phyloP scores from a whole-genome alignment of 805 yeast species.

The Groenewaldozyma salmanticensis region DNA sequence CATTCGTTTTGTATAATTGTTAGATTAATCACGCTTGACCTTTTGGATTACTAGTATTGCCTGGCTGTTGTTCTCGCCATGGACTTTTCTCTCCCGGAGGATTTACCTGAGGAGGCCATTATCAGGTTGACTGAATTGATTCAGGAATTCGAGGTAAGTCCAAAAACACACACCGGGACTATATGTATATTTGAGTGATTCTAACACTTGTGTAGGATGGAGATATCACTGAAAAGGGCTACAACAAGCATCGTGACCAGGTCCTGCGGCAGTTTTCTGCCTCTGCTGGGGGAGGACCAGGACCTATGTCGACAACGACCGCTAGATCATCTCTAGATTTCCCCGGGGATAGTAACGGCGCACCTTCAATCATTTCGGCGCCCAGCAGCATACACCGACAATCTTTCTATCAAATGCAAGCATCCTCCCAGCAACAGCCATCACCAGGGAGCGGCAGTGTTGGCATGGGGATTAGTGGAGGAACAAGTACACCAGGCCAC shows the following conservation, averaged over 20 bases:
- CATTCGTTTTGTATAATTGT: too few relatives aligned
- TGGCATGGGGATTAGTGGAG: too few relatives aligned
- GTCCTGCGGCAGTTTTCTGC: conserved; percentile 21
- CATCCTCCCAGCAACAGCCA: neutral
- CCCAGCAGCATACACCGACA: neutral
- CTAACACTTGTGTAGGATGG: conserved; percentile 39
- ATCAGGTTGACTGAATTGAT: conserved; percentile 34
- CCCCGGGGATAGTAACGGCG: neutral
- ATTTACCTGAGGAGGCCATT: conserved; percentile 30
- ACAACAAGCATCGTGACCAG: conserved; percentile 45
- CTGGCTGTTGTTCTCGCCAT: too few relatives aligned
- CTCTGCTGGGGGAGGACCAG: conserved; percentile 10
- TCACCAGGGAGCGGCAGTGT: neutral
- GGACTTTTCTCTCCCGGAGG: conserved; percentile 42
- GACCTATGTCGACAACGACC: neutral
- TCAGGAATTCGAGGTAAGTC: conserved; percentile 36
- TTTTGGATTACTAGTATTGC: too few relatives aligned
- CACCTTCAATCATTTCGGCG: neutral
- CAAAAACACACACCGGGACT: too few relatives aligned
- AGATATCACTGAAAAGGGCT: conserved; percentile 65
- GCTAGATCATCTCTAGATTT: neutral
- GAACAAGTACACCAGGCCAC: too few relatives aligned
- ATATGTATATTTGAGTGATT: neutral
- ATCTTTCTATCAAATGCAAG: neutral
- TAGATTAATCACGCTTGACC: too few relatives aligned